Conservation (phyloP, 2,329 filamentous ascomycete species). For the Pseudocercospora fuligena region DNA sequence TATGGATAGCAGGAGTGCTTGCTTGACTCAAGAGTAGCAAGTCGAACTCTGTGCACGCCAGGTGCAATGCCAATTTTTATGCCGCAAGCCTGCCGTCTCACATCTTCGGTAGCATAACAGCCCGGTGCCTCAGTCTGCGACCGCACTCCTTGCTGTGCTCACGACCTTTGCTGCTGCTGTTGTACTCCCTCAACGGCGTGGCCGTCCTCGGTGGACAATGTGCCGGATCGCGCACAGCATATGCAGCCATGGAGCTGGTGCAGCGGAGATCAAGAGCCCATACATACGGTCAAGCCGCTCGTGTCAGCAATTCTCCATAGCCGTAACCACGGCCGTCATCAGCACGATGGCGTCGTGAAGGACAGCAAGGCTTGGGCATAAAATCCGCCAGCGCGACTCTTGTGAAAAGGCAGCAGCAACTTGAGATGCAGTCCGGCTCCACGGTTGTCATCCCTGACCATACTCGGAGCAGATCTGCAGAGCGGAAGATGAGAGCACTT, state of each 20-base stretch:
- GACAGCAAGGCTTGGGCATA: neutral
- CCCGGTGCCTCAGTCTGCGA: neutral
- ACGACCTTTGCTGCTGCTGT: neutral
- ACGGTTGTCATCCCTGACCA: conserved; percentile 3
- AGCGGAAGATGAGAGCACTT: conserved; percentile 2
- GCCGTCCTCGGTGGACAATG: neutral
- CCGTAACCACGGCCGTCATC: conserved; percentile 3
- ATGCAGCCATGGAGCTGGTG: conserved; percentile 3
- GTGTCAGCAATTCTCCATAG: conserved; percentile 4
- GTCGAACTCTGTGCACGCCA: conserved; percentile 5
- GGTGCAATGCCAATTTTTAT: neutral
- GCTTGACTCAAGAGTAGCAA: conserved; percentile 3
- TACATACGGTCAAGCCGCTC: conserved; percentile 4
- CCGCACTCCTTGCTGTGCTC: conserved; percentile 1
- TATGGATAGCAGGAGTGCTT: conserved; percentile 7
- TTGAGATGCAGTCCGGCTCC: conserved; percentile 10
- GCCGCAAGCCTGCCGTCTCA: conserved; percentile 2
- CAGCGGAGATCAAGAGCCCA: conserved; percentile 9
- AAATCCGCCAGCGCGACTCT: neutral
- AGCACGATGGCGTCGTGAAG: neutral
- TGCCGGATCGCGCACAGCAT: neutral
- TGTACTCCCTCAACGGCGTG: conserved; percentile 1
- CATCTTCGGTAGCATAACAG: conserved; percentile 2
- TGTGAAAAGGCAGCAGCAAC: neutral
- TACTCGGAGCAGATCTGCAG: neutral